phyloP scores from a whole-genome alignment of 805 yeast species.

The Yarrowia sp. region DNA sequence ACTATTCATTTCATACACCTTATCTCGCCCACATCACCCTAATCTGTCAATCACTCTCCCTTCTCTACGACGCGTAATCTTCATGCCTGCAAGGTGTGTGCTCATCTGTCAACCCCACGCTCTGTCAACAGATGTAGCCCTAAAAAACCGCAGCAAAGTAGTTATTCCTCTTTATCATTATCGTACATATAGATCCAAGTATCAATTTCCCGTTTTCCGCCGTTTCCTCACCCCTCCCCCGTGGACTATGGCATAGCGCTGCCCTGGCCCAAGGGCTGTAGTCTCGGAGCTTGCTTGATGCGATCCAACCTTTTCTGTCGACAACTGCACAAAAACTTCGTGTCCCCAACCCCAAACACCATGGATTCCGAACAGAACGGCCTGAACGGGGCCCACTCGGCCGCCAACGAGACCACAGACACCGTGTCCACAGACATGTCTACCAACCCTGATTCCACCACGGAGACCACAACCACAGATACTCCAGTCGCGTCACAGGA shows the following conservation, averaged over 20 bases:
- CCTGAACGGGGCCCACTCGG: conserved; percentile 25
- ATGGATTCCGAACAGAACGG: conserved; percentile 34
- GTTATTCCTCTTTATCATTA: too few relatives aligned
- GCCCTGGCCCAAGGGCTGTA: conserved; percentile 28
- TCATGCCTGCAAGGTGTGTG: conserved; percentile 27
- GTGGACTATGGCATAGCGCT: conserved; percentile 17
- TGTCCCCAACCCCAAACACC: conserved; percentile 35
- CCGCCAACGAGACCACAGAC: conserved; percentile 4
- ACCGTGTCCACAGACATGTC: not conserved
- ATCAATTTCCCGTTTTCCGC: too few relatives aligned
- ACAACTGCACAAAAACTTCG: conserved; percentile 38
- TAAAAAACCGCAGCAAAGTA: too few relatives aligned
- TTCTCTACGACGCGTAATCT: conserved; percentile 20
- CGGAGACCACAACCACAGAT: not conserved
- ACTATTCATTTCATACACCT: too few relatives aligned
- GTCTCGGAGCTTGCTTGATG: conserved; percentile 38
- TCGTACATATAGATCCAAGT: too few relatives aligned
- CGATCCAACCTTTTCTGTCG: conserved; percentile 38
- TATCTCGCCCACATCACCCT: not conserved
- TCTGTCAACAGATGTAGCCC: not conserved
- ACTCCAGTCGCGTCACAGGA: conserved; percentile 17
- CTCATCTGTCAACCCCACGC: conserved; percentile 7
- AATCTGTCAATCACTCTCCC: not conserved
- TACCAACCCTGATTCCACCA: conserved; percentile 25
- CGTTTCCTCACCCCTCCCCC: not conserved